Base-by-base conservation (phyloP, 2,329 filamentous ascomycete genomes). In the Cladosporium oxysporum region DNA sequence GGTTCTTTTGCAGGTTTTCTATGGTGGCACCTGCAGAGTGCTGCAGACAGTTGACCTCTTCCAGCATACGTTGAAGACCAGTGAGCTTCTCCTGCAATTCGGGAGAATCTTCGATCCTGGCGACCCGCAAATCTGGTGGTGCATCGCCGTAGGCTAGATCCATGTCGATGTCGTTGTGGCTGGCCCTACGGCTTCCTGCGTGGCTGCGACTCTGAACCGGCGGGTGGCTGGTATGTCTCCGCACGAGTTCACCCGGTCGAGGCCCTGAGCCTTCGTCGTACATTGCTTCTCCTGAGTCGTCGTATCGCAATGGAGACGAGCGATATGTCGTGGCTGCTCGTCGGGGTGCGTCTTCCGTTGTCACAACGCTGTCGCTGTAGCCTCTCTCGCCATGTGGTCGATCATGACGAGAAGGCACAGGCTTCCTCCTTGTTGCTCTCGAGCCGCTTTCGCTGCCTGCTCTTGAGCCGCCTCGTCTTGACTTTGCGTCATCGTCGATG, bases 31-130 rank as follows among this genome's bases (percentile, higher is more conserved):
- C 89, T 5, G 91, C 94, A 1, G 90, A 91, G 77, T 96, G 88
- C 69, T 97, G 93, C 31, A 96, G 76, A 79, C 93, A 97, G 71
- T 97, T 88, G 21, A 91, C 92, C 78, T 98, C 93, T 69, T 94
- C 88, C 2, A 98, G 83, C 1, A 97, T 83, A 58, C 82, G 80
- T 76, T 96, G 92, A 55, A 96, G 88, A 71, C 87, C 89, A 66
- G 83, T 85, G 66, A 97, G 88, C 57, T 97, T 87, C 21, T 82
- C 85, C 69, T 87, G 85, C 59, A 91, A 81, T 66, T 89, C 87
- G 14, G 81, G 79, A 44, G 90, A 83, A 49, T 85, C 80, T 63
- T 83, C 73, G 47, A 80, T 75, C 41, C n/a, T 81, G 71, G 77
- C 79, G 63, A 74, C 80, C 76, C 79, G 81, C 14, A 92, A 79